Conservation (phyloP, 2,329 filamentous ascomycete species). For the Aspergillus thermomutatus region DNA sequence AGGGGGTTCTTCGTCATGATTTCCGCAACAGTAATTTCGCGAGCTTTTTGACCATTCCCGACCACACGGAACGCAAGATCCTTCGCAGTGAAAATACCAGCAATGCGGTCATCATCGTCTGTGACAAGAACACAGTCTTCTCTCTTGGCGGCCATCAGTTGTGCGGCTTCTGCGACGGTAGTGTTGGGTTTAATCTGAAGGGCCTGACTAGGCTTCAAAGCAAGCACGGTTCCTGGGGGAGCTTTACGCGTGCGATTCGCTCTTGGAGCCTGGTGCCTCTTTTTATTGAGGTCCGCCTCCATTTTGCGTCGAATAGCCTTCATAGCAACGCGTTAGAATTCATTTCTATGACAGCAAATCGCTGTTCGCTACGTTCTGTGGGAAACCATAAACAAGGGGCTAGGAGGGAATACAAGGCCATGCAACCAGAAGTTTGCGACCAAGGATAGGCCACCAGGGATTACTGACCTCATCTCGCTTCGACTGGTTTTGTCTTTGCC, state of each 20-base stretch:
- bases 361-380: neutral
- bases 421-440: neutral
- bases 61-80: conserved; percentile 97
- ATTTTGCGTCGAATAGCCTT: conserved; percentile 96
- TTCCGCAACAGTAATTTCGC: conserved; percentile 87
- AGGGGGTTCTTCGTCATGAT: conserved; percentile 99
- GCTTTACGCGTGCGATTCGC: conserved; percentile 87
- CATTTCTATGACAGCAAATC: neutral
- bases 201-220: conserved; percentile 89
- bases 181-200: conserved; percentile 96
- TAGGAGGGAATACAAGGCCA: neutral
- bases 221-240: conserved; percentile 91
- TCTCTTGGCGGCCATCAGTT: conserved; percentile 97
- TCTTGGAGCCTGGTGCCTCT: conserved; percentile 76
- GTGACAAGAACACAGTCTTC: conserved; percentile 98
- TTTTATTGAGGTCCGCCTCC: conserved; percentile 96
- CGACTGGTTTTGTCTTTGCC: conserved; percentile 89
- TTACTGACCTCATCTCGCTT: conserved; percentile 88
- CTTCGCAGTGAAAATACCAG: conserved; percentile 98
- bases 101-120: conserved; percentile 95
- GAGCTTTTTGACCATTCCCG: conserved; percentile 82
- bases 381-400: conserved; percentile 17
- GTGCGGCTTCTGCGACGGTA: conserved; percentile 91
- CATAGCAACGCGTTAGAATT: neutral
- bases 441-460: neutral